Evolutionary conservation across 2,329 filamentous ascomycete species (phyloP).

Genomic region (Aspergillus uvarum): DNA sequence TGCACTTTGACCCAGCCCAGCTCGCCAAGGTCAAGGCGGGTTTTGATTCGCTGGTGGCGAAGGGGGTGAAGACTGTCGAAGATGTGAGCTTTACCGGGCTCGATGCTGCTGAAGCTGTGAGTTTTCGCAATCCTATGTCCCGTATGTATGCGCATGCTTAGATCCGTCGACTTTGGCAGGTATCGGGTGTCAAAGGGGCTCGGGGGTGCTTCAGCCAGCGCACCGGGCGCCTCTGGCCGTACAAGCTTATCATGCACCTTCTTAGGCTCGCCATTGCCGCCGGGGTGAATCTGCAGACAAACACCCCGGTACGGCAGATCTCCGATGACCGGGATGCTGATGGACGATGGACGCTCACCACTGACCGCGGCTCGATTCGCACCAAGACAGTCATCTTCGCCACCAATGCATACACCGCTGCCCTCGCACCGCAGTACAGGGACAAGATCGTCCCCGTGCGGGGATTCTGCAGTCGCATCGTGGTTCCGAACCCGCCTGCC

Average conservation of each 20-base stretch:
- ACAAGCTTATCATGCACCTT: conserved; percentile 75
- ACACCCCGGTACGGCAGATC: conserved; percentile 47
- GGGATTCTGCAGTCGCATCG: conserved; percentile 49
- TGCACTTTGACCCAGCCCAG: conserved; percentile 34
- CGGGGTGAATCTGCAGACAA: conserved; percentile 55
- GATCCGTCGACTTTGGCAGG: conserved; percentile 12
- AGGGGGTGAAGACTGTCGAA: conserved; percentile 27
- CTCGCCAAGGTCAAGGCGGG: conserved; percentile 31
- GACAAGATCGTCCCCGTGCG: conserved; percentile 74
- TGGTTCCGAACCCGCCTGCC: conserved; percentile 23
- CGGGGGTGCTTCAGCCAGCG: conserved; percentile 34
- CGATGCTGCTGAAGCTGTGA: conserved; percentile 27
- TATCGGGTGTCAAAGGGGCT: conserved; percentile 42
- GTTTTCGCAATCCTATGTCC: not conserved
- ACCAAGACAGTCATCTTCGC: conserved; percentile 69
- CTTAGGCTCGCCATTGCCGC: conserved; percentile 58
- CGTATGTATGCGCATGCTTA: not conserved
- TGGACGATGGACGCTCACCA: conserved; percentile 62
- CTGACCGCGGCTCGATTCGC: conserved; percentile 64
- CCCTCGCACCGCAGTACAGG: conserved; percentile 67
- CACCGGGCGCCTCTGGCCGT: conserved; percentile 55
- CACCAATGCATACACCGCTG: conserved; percentile 81
- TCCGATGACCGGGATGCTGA: conserved; percentile 21
- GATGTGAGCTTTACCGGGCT: conserved; percentile 27
- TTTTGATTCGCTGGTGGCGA: conserved; percentile 29